Percentiles rank a stretch among this genome's conserved stretches.
Evolutionary conservation across 768 basidiomycete species (phyloP).

Genomic region (Mycena galericulata): DNA sequence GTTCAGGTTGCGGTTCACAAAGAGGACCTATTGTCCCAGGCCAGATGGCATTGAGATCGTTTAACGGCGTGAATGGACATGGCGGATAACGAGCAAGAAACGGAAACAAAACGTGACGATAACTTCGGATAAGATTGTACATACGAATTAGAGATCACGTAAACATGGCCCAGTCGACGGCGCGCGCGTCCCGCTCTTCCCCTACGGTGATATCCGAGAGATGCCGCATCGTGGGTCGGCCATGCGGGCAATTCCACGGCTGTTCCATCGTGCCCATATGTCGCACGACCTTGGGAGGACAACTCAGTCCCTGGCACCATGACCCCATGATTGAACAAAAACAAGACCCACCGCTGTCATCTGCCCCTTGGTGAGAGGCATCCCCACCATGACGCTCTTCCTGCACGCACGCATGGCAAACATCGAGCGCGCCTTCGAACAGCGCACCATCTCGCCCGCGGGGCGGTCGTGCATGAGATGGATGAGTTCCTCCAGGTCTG

Average conservation of each 20-base stretch:
- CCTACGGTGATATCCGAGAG: slow-evolving; percentile 69
- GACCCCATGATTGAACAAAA: not conserved
- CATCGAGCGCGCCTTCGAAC: slow-evolving; percentile 94
- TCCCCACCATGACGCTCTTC: slow-evolving; percentile 97
- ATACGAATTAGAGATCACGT: not conserved
- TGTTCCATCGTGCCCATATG: slow-evolving; percentile 90
- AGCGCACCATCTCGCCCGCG: slow-evolving; percentile 86
- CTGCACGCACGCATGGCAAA: slow-evolving; percentile 97
- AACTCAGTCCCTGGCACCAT: not conserved
- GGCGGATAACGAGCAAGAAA: slow-evolving; percentile 4
- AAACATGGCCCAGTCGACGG: slow-evolving; percentile 19
- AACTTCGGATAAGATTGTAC: not conserved
- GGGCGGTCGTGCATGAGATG: slow-evolving; percentile 86
- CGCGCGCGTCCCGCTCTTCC: slow-evolving; percentile 20
- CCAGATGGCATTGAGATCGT: slow-evolving; percentile 64
- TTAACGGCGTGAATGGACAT: slow-evolving; percentile 68
- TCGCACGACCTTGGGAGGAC: slow-evolving; percentile 67
- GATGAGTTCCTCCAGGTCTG: slow-evolving; percentile 94
- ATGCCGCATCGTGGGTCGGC: slow-evolving; percentile 87
- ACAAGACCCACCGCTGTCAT: slow-evolving; percentile 75
- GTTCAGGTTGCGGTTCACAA: not conserved
- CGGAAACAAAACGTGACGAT: not conserved
- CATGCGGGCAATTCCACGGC: slow-evolving; percentile 92
- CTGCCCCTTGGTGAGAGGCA: slow-evolving; percentile 77
- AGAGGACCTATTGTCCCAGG: slow-evolving; percentile 70